Percentiles rank a stretch among this genome's conserved stretches.
Conservation (phyloP, 2,329 filamentous ascomycete genomes). For the Ophiostoma australiae region DNA sequence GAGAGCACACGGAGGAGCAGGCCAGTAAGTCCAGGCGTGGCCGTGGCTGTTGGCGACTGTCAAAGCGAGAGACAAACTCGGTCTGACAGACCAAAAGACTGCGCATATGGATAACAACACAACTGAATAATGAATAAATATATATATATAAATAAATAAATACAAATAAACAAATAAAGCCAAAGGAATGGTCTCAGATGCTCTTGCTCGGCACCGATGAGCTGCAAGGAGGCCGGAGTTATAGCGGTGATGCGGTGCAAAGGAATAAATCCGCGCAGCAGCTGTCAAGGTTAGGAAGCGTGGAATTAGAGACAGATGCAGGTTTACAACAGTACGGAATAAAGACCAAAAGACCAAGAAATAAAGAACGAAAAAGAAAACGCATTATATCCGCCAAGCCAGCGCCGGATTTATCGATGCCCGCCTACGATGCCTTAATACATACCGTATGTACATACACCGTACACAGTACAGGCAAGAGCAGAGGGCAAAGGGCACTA, state of each 20-base stretch:
- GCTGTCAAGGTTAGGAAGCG: not conserved
- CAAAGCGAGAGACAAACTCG: not conserved
- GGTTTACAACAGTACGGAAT: not conserved
- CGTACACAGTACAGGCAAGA: too few species aligned
- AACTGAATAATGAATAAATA: not conserved
- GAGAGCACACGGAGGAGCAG: not conserved
- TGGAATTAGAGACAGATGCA: not conserved
- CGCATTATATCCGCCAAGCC: not conserved
- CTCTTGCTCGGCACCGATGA: not conserved
- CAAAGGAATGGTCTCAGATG: not conserved
- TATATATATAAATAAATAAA: too few species aligned
- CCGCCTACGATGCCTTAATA: not conserved
- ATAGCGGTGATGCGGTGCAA: not conserved
- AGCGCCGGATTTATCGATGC: constrained; percentile 5
- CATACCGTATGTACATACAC: too few species aligned
- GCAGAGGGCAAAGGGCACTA: not conserved
- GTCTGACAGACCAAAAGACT: not conserved
- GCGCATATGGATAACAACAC: not conserved
- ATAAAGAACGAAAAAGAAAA: not conserved
- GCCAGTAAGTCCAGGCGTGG: not conserved
- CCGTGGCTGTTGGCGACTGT: too few species aligned
- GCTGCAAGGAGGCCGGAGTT: not conserved
- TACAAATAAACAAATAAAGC: too few species aligned
- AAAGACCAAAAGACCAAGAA: not conserved
- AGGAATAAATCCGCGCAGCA: not conserved